These are phyloP conservation scores for Oleoguttula mirabilis DNA, from an alignment of 495 filamentous ascomycete species.

Conservation along the genomic window DNA sequence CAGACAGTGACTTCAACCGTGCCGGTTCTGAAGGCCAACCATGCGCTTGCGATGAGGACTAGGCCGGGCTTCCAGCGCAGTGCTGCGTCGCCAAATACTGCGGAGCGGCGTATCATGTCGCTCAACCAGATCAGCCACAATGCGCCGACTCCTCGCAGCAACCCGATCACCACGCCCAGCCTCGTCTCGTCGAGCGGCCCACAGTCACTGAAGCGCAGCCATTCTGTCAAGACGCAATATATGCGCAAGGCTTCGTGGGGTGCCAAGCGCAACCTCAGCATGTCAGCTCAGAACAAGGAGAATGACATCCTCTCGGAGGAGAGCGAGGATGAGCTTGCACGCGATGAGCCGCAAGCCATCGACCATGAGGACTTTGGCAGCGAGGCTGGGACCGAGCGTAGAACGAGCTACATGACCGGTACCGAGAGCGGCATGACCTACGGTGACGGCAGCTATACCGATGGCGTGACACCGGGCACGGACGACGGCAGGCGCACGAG, in stretches of 20 bases:
- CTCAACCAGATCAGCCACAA: slow-evolving; percentile 80
- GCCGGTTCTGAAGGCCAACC: slow-evolving; percentile 27
- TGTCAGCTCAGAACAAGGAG: slow-evolving; percentile 42
- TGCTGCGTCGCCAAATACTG: slow-evolving; percentile 30
- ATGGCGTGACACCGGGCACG: slow-evolving; percentile 31
- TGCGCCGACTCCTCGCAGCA: slow-evolving; percentile 46
- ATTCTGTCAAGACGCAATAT: slow-evolving; percentile 52
- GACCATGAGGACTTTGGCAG: slow-evolving; percentile 25
- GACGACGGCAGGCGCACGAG: slow-evolving; percentile 39
- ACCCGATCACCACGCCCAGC: slow-evolving; percentile 25
- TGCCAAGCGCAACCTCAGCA: slow-evolving; percentile 33
- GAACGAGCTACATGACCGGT: slow-evolving; percentile 16
- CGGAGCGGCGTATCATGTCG: slow-evolving; percentile 67
- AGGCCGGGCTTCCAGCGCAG: slow-evolving; percentile 28
- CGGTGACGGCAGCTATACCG: slow-evolving; percentile 23
- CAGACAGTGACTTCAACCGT: slow-evolving; percentile 26
- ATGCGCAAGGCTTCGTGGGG: slow-evolving; percentile 67
- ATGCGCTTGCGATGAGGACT: slow-evolving; percentile 35
- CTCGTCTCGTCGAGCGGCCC: slow-evolving; percentile 33
- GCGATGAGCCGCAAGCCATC: slow-evolving; percentile 32
- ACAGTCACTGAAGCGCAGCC: slow-evolving; percentile 47
- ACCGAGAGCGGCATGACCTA: slow-evolving; percentile 16
- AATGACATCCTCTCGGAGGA: slow-evolving; percentile 42
- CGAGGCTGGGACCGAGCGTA: slow-evolving; percentile 42
- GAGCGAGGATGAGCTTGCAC: slow-evolving; percentile 23